These are phyloP conservation scores for Colletotrichum cordylinicola DNA, from an alignment of 2,329 filamentous ascomycete genomes.

Conservation along the genomic window DNA sequence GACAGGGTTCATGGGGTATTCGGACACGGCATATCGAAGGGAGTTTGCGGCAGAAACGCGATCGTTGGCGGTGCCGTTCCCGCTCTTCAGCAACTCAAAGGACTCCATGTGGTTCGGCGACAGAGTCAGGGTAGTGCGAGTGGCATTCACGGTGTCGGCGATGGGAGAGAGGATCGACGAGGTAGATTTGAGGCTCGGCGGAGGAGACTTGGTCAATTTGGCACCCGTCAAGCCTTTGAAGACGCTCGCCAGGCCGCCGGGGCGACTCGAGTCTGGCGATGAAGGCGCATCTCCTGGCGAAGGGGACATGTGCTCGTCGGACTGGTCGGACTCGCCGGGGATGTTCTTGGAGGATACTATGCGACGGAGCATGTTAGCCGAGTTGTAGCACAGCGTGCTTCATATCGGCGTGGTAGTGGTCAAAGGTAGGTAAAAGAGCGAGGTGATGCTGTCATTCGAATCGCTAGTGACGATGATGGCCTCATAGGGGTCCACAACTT, in stretches of 20 bases:
- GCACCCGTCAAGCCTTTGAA: constrained; percentile 66
- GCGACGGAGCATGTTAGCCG: constrained; percentile 22
- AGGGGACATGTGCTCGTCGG: constrained; percentile 63
- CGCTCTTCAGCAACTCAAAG: constrained; percentile 56
- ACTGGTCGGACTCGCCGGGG: constrained; percentile 3
- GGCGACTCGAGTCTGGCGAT: constrained; percentile 59
- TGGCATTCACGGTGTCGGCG: constrained; percentile 51
- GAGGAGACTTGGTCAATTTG: constrained; percentile 58
- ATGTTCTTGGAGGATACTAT: constrained; percentile 4
- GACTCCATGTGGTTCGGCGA: constrained; percentile 59
- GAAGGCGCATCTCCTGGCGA: constrained; percentile 61
- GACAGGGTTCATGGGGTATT: constrained; percentile 64
- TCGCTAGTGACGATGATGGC: background rate
- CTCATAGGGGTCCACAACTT: constrained; percentile 3
- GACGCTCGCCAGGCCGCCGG: constrained; percentile 65
- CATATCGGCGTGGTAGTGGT: constrained; percentile 3
- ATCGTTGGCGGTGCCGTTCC: constrained; percentile 54
- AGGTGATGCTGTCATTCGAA: constrained; percentile 2
- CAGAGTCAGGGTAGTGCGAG: constrained; percentile 45
- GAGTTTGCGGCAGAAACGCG: constrained; percentile 62
- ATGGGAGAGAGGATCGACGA: constrained; percentile 41
- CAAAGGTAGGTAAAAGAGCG: background rate
- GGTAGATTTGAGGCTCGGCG: constrained; percentile 45
- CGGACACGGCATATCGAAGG: constrained; percentile 61
- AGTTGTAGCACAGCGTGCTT: background rate